Evolutionary conservation across 495 filamentous ascomycete species (phyloP).

Genomic region (Penicillium ochrochloron): DNA sequence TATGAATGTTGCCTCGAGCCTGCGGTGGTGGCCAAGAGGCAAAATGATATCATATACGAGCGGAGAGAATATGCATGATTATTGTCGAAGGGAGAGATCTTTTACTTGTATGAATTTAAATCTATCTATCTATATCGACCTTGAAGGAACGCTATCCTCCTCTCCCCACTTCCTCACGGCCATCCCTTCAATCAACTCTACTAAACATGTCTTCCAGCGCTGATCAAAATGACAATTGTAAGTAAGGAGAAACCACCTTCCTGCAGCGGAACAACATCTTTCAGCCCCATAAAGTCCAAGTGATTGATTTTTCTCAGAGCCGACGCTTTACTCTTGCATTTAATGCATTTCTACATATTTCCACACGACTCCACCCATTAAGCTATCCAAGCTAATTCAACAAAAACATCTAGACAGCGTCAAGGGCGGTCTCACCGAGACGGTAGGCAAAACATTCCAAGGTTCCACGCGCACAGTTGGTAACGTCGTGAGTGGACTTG

Average conservation of each 20-base stretch:
- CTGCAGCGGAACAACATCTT: neutral
- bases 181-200: neutral
- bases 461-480: conserved; percentile 29
- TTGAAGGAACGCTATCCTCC: neutral
- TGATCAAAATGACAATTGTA: neutral
- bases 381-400: neutral
- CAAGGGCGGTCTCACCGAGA: conserved; percentile 24
- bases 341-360: neutral
- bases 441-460: conserved; percentile 25
- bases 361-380: too few species aligned
- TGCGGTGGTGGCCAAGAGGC: conserved; percentile 12
- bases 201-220: neutral
- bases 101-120: neutral
- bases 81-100: neutral
- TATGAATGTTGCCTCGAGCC: neutral
- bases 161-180: neutral
- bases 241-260: neutral
- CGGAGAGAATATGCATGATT: neutral
- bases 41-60: conserved; percentile 3
- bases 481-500: conserved; percentile 25
- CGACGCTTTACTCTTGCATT: neutral
- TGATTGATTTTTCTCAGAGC: neutral
- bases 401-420: conserved; percentile 16
- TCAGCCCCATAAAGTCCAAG: too few species aligned
- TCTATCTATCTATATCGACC: neutral